Percentiles rank a stretch among this genome's conserved stretches.
Conservation (phyloP, 768 basidiomycete genomes). For the Brasilioporus rufonigricans region DNA sequence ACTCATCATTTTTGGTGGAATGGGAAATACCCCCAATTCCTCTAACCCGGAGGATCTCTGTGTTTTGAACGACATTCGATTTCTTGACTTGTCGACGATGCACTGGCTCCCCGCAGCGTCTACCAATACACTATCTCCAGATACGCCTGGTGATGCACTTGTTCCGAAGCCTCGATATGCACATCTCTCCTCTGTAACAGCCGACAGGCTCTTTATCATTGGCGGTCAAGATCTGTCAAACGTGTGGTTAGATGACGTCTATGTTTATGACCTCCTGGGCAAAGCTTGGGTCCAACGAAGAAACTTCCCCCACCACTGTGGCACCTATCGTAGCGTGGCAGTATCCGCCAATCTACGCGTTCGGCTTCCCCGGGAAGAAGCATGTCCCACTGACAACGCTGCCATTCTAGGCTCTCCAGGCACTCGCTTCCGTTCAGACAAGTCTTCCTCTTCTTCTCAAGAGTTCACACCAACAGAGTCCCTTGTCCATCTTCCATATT, state of each 20-base stretch:
- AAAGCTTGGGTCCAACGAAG: conserved; percentile 78
- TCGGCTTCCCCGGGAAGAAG: conserved; percentile 65
- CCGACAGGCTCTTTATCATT: conserved; percentile 83
- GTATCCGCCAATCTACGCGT: conserved; percentile 70
- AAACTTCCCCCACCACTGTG: conserved; percentile 89
- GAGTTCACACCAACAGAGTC: conserved; percentile 58
- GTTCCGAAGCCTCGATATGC: conserved; percentile 89
- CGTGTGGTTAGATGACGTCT: conserved; percentile 90
- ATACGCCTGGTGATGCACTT: conserved; percentile 43
- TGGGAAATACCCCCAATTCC: conserved; percentile 78
- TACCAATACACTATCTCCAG: conserved; percentile 31
- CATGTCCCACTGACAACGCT: conserved; percentile 38
- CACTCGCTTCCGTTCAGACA: conserved; percentile 54
- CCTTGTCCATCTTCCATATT: conserved; percentile 73
- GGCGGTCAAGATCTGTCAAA: conserved; percentile 95
- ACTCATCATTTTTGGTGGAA: conserved; percentile 92
- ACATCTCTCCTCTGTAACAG: conserved; percentile 85
- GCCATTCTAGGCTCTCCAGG: conserved; percentile 54
- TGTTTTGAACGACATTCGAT: conserved; percentile 90
- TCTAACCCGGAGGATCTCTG: conserved; percentile 76
- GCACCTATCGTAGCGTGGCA: conserved; percentile 93
- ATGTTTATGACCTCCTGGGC: conserved; percentile 76
- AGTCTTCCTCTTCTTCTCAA: conserved; percentile 36
- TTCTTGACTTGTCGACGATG: conserved; percentile 72
- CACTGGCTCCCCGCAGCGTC: conserved; percentile 63